These are phyloP conservation scores for Cryptosporidium baileyi DNA, from an alignment of 169 alveolate species.

Conservation along the genomic window DNA sequence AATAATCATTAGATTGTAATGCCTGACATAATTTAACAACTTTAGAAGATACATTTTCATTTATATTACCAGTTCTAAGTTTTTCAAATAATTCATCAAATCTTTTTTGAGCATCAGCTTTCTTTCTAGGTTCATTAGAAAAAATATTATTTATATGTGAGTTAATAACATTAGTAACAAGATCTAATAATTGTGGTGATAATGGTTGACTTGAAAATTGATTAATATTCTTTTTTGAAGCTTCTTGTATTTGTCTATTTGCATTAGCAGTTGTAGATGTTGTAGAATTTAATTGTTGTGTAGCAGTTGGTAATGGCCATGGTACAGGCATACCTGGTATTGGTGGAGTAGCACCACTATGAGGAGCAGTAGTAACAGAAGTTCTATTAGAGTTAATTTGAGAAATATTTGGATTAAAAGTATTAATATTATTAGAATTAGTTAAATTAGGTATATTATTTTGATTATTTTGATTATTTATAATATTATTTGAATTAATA, in stretches of 20 bases:
- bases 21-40: conserved; percentile 77
- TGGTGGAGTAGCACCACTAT: conserved; percentile 84
- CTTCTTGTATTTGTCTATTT: conserved; percentile 74
- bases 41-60: conserved; percentile 78
- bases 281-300: conserved; percentile 79
- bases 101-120: conserved; percentile 67
- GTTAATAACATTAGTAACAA: conserved; percentile 26
- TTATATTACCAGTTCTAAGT: conserved; percentile 77
- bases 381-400: background rate
- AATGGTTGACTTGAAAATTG: conserved; percentile 13
- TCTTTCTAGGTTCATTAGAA: conserved; percentile 56
- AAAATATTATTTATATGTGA: background rate
- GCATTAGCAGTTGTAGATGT: conserved; percentile 76
- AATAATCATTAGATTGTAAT: conserved; percentile 77
- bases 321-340: conserved; percentile 89
- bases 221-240: background rate
- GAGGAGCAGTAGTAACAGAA: conserved; percentile 82
- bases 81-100: conserved; percentile 78
- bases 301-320: conserved; percentile 89
- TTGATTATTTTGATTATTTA: background rate
- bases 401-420: background rate
- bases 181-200: conserved; percentile 26
- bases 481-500: background rate
- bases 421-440: background rate
- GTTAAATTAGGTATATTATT: background rate